Conservation (phyloP, 805 yeast genomes). For the Barnettozyma pratensis region DNA sequence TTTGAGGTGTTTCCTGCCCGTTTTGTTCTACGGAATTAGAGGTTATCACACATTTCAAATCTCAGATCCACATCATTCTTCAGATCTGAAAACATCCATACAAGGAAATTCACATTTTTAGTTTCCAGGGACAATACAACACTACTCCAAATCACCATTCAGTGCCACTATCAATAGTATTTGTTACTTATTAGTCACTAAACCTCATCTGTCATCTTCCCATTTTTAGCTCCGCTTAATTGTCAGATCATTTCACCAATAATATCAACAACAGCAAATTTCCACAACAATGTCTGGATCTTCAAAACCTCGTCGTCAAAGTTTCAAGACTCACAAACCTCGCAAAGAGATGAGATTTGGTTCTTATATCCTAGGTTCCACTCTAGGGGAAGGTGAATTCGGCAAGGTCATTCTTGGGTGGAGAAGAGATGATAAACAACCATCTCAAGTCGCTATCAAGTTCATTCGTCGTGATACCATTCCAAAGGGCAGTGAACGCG, state of each 20-base stretch:
- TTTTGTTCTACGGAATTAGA: no score
- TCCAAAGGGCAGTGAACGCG: slow-evolving; percentile 81
- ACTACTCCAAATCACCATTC: no score
- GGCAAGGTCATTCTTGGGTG: slow-evolving; percentile 97
- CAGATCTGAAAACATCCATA: not conserved
- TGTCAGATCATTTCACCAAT: no score
- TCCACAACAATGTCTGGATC: not conserved
- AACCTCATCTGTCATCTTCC: no score
- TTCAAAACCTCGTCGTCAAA: slow-evolving; percentile 21
- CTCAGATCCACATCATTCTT: not conserved
- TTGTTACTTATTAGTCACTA: no score
- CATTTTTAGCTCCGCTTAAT: no score
- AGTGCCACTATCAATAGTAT: no score
- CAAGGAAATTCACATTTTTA: not conserved
- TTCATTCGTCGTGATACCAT: slow-evolving; percentile 84
- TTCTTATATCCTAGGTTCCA: slow-evolving; percentile 82
- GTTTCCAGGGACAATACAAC: no score
- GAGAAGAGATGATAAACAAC: slow-evolving; percentile 74
- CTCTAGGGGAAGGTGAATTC: slow-evolving; percentile 96
- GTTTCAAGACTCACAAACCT: slow-evolving; percentile 27
- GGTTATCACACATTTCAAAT: no score
- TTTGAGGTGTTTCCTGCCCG: no score
- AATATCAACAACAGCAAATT: no score
- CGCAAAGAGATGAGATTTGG: slow-evolving; percentile 82
- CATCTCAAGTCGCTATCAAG: slow-evolving; percentile 85